A percentile compares a stretch with the other conserved stretches of the same genome.
These are phyloP conservation scores for Arctostaphylos glauca DNA, from an alignment of 148 eudicot species.

Conservation along the genomic window DNA sequence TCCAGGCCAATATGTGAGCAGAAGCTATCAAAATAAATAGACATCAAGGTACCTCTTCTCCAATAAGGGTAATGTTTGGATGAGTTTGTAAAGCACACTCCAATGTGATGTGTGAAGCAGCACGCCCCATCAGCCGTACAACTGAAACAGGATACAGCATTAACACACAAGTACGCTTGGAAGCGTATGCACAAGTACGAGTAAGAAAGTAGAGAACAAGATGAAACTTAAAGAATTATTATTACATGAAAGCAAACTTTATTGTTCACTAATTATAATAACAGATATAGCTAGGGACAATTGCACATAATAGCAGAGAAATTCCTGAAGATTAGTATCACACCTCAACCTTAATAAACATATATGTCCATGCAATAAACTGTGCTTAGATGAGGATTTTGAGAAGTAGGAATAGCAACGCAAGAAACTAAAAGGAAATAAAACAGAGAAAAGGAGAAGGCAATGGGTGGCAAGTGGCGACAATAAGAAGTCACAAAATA, in stretches of 20 bases:
- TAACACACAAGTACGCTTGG: neutral
- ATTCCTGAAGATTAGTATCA: neutral
- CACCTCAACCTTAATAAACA: neutral
- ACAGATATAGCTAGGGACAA: neutral
- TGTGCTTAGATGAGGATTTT: neutral
- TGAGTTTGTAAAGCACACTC: constrained; percentile 99
- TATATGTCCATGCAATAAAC: neutral
- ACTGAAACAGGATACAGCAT: constrained; percentile 36
- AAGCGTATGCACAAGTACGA: neutral
- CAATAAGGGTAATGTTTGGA: constrained; percentile 88
- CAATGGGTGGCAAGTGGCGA: neutral
- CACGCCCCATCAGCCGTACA: constrained; percentile 98
- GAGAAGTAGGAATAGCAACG: neutral
- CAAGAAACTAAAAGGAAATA: neutral
- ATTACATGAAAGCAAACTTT: neutral
- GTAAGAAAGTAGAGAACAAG: neutral
- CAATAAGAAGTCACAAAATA: neutral
- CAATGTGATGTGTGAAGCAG: constrained; percentile 97
- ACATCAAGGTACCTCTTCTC: constrained; percentile 73
- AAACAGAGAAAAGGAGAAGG: neutral
- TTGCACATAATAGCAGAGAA: neutral
- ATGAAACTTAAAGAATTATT: neutral
- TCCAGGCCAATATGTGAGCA: neutral
- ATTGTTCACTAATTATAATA: neutral
- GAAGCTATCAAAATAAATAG: neutral